Conservation (phyloP, 2,329 filamentous ascomycete genomes). For the Fusarium sterilihyphosum region DNA sequence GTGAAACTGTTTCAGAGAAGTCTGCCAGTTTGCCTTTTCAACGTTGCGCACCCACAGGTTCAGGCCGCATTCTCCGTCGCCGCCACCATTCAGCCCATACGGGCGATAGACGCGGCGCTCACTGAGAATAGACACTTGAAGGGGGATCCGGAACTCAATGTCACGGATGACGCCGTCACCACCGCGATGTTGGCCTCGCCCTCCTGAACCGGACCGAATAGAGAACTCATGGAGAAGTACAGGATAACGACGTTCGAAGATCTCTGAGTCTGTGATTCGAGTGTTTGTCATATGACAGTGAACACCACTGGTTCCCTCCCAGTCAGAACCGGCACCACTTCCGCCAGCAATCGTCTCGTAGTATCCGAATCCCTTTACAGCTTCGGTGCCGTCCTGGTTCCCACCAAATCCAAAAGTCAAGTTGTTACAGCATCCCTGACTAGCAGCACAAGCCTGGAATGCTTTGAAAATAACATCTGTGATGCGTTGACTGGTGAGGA, state of each 20-base stretch:
- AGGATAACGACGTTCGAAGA: slow-evolving; percentile 67
- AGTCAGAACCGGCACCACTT: slow-evolving; percentile 72
- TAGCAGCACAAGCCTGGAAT: slow-evolving; percentile 81
- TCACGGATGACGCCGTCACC: slow-evolving; percentile 81
- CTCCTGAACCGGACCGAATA: slow-evolving; percentile 70
- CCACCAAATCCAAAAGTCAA: slow-evolving; percentile 80
- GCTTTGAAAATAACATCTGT: slow-evolving; percentile 68
- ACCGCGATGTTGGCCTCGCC: slow-evolving; percentile 72
- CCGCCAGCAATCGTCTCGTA: slow-evolving; percentile 73
- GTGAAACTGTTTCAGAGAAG: slow-evolving; percentile 53
- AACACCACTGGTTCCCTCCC: slow-evolving; percentile 56
- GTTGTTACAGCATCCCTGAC: slow-evolving; percentile 85
- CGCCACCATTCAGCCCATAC: slow-evolving; percentile 80
- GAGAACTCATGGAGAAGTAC: slow-evolving; percentile 78
- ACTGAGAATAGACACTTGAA: slow-evolving; percentile 80
- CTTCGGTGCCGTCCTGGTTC: slow-evolving; percentile 50
- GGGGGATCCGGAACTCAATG: slow-evolving; percentile 81
- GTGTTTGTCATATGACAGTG: slow-evolving; percentile 78
- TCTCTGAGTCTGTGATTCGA: slow-evolving; percentile 69
- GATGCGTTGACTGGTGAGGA: slow-evolving; percentile 60
- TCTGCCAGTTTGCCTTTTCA: slow-evolving; percentile 63
- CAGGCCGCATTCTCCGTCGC: slow-evolving; percentile 79
- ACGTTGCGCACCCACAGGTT: slow-evolving; percentile 90
- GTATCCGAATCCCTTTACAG: slow-evolving; percentile 56
- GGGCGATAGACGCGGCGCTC: slow-evolving; percentile 80